Conservation (phyloP, 768 basidiomycete genomes). For the Mycena polygramma region DNA sequence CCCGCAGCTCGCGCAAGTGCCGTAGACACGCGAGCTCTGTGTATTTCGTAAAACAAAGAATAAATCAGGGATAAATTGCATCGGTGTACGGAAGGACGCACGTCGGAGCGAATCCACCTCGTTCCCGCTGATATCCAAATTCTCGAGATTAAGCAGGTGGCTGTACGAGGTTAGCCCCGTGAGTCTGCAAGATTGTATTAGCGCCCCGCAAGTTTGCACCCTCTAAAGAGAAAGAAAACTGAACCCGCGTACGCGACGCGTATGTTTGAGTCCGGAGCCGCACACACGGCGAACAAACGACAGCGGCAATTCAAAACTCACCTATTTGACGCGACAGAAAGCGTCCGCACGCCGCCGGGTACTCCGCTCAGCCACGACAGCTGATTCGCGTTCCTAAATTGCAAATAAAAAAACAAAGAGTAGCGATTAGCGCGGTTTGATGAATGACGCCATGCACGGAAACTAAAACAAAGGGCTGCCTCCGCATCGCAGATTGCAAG, state of each 20-base stretch:
- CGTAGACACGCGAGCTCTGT: constrained; percentile 83
- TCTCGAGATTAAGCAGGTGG: constrained; percentile 88
- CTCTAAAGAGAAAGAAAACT: too few relatives aligned
- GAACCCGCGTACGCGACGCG: too few relatives aligned
- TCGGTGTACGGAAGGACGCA: constrained; percentile 57
- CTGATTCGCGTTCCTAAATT: constrained; percentile 69
- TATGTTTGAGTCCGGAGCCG: background rate
- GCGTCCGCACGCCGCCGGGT: constrained; percentile 76
- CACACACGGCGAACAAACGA: constrained; percentile 4
- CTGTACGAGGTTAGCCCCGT: constrained; percentile 89
- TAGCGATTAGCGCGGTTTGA: background rate
- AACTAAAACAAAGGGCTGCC: constrained; percentile 15
- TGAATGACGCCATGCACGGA: background rate
- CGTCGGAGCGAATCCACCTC: constrained; percentile 89
- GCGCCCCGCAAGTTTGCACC: background rate
- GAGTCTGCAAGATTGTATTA: constrained; percentile 62
- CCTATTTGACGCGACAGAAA: constrained; percentile 84
- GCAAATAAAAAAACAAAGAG: background rate
- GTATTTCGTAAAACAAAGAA: too few relatives aligned
- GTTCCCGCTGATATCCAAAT: constrained; percentile 92
- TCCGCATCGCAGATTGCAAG: constrained; percentile 9
- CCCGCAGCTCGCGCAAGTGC: constrained; percentile 89
- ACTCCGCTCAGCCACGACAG: constrained; percentile 87
- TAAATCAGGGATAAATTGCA: too few relatives aligned
- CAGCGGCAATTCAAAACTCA: constrained; percentile 50